phyloP scores from a whole-genome alignment of 148 eudicot genomes.

The Chenopodium album region DNA sequence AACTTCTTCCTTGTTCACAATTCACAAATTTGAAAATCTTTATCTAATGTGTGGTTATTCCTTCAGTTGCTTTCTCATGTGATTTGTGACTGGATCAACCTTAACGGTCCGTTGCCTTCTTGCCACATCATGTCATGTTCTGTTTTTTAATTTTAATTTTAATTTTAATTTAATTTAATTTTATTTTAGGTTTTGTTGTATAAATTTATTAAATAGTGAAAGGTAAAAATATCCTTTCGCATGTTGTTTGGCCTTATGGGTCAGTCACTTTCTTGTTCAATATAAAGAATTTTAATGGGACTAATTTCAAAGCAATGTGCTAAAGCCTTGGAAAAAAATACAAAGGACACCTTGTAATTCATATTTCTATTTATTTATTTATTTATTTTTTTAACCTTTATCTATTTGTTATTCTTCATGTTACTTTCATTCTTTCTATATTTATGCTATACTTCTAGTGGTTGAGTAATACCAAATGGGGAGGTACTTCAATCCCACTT shows the following conservation, averaged over 20 bases:
- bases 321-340: not conserved
- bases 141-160: no score
- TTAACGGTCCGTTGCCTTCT: conserved; percentile 11
- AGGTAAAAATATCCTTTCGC: no score
- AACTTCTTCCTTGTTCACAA: not conserved
- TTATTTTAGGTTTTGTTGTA: no score
- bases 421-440: not conserved
- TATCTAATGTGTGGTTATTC: conserved; percentile 17
- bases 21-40: not conserved
- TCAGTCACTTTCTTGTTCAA: not conserved
- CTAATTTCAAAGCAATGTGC: not conserved
- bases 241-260: not conserved
- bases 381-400: not conserved
- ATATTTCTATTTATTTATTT: not conserved
- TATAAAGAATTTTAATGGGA: not conserved
- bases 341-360: not conserved
- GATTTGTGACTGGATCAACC: not conserved
- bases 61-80: conserved; percentile 22
- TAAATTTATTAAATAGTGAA: no score
- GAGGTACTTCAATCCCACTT: not conserved
- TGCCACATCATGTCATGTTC: conserved; percentile 14
- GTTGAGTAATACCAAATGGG: not conserved
- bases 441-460: not conserved
- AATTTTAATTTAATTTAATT: no score
- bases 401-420: not conserved